phyloP scores from a whole-genome alignment of 2,329 filamentous ascomycete genomes.

The Microsporum canis region DNA sequence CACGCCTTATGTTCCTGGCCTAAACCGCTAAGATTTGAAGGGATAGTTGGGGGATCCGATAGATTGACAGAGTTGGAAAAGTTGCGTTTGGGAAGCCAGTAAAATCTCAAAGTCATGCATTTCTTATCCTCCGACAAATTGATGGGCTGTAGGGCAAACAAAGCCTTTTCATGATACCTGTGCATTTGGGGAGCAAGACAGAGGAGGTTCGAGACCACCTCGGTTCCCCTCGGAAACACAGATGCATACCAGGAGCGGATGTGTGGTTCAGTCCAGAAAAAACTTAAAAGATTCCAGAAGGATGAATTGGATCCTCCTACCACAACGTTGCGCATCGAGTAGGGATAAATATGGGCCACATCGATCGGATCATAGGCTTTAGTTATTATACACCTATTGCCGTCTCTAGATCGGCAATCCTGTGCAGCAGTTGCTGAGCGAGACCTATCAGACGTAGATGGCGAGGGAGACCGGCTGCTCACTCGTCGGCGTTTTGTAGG shows the following conservation, averaged over 20 bases:
- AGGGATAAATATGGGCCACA: slow-evolving; percentile 11
- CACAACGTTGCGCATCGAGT: slow-evolving; percentile 5
- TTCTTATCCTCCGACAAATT: background rate
- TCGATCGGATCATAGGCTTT: slow-evolving; percentile 6
- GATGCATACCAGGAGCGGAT: slow-evolving; percentile 6
- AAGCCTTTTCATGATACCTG: slow-evolving; percentile 1
- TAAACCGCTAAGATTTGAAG: background rate
- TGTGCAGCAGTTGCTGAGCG: background rate
- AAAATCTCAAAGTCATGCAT: slow-evolving; percentile 4
- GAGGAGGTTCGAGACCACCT: slow-evolving; percentile 9
- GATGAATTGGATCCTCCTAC: background rate
- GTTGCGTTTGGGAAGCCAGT: slow-evolving; percentile 5
- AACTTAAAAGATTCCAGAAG: slow-evolving; percentile 8
- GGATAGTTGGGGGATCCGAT: background rate
- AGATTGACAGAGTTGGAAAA: background rate
- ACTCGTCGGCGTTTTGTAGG: background rate
- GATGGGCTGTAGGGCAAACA: slow-evolving; percentile 9
- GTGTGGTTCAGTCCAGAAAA: slow-evolving; percentile 10
- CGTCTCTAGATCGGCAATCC: background rate
- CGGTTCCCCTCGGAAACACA: slow-evolving; percentile 5
- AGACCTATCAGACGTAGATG: background rate
- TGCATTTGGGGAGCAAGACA: slow-evolving; percentile 9
- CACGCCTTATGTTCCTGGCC: background rate
- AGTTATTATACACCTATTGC: slow-evolving; percentile 7
- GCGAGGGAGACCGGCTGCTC: background rate